Base-by-base conservation (phyloP, 495 filamentous ascomycete species). In the Hypoxylon fragiforme region DNA sequence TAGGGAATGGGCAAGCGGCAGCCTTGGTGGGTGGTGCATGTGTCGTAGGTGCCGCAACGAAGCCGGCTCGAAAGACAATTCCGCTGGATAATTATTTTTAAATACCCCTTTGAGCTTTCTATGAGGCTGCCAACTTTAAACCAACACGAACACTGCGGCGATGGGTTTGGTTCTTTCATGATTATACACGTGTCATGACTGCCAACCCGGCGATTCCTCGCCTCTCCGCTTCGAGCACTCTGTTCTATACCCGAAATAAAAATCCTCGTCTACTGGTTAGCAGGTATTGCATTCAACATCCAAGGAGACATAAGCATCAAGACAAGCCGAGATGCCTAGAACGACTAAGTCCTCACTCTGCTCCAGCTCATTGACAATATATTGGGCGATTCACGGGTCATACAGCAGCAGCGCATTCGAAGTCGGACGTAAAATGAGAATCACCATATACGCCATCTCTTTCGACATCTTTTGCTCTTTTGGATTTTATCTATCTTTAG, bases 1-100 rank as follows among this genome's bases (percentile, higher is more conserved):
- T 54, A 82, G 95, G 64, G 92, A 95, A 65, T 96, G 92, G 89
- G 90, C 90, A 2, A 72, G 74, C 41, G 92, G 92, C 2, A 87
- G 88, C 22, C 75, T 97, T 46, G 92, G 92, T 0, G 92, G 92
- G 0, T 78, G 73, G 63, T 97, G 92, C 70, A 81, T 87, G 74
- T 97, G 92, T 73, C 64, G 80, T 50, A 79, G 92, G 61, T 97
- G 92, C 70, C 70, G 75, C 36, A 67, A 70, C 7, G 82, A 85
- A 65, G 73, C 69, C 21, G 65, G 44, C 18, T 67, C 64, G 1
- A 57, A 60, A 11, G 50, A 57, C 30, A 40, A 54, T 16, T 48
- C 58, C 0, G 40, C 57, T 22, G 59, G 45, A 24, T 64, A 50
- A 58, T 26, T 46, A 3, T 45, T 41, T 37, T 13, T n/a, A 30